A percentile compares a stretch with the other conserved stretches of the same genome.
phyloP scores from a whole-genome alignment of 1,284 basidiomycete genomes.

The Ceratobasidium sp. region DNA sequence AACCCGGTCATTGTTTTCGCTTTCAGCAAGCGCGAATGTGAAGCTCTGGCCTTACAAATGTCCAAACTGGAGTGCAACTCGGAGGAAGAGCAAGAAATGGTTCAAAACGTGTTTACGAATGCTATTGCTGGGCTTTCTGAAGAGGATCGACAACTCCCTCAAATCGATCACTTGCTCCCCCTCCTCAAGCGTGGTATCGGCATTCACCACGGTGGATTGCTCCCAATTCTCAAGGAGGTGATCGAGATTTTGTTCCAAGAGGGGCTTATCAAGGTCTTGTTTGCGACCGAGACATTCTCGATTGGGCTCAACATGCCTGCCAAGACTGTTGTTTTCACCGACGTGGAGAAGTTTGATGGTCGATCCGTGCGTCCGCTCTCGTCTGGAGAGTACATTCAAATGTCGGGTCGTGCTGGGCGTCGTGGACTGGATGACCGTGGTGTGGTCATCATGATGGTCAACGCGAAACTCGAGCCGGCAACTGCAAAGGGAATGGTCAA shows the following conservation, averaged over 20 bases:
- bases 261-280: conserved; percentile 98
- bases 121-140: conserved; percentile 91
- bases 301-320: conserved; percentile 99
- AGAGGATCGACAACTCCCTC: conserved; percentile 92
- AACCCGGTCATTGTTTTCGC: conserved; percentile 99
- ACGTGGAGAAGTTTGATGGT: conserved; percentile 96
- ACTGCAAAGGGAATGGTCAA: conserved; percentile 98
- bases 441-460: conserved; percentile 99
- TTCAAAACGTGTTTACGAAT: conserved; percentile 92
- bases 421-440: conserved; percentile 98
- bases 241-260: conserved; percentile 99
- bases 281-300: conserved; percentile 99
- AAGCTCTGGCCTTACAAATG: conserved; percentile 90
- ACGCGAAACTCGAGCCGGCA: conserved; percentile 95
- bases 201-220: conserved; percentile 97
- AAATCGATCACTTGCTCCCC: conserved; percentile 94
- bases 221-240: conserved; percentile 98
- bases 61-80: conserved; percentile 97
- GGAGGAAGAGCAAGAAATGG: conserved; percentile 91
- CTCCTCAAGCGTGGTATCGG: conserved; percentile 96
- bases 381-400: conserved; percentile 96
- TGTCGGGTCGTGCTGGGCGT: conserved; percentile 98
- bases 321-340: conserved; percentile 98
- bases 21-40: conserved; percentile 98
- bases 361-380: conserved; percentile 93